A percentile compares a stretch with the other conserved stretches of the same genome.
Evolutionary conservation across 1,284 basidiomycete species (phyloP).

Genomic region (Moniliophthora roreri): DNA sequence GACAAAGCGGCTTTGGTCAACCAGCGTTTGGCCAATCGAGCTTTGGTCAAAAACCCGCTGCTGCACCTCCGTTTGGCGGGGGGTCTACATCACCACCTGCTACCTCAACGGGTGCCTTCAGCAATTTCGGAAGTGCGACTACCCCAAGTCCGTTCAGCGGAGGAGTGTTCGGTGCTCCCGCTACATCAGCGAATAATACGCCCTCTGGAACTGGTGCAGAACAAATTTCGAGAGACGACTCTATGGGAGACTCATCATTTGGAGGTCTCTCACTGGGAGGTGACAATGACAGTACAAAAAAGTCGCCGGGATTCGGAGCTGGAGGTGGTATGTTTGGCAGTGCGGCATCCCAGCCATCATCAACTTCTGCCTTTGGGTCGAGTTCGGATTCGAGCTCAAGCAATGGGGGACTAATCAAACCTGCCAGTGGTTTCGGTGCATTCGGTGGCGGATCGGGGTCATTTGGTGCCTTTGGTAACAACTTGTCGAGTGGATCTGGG

Average conservation of each 20-base stretch:
- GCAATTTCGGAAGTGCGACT: conserved; percentile 17
- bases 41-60: conserved; percentile 21
- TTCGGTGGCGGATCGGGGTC: conserved; percentile 27
- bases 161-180: conserved; percentile 23
- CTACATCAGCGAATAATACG: conserved; percentile 5
- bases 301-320: conserved; percentile 1
- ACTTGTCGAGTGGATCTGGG: background rate
- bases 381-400: conserved; percentile 4
- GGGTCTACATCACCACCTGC: conserved; percentile 8
- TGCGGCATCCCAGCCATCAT: conserved; percentile 10
- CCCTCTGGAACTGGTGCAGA: conserved; percentile 16
- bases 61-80: conserved; percentile 2
- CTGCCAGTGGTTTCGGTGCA: conserved; percentile 29
- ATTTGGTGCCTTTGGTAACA: conserved; percentile 15
- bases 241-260: conserved; percentile 38
- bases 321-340: conserved; percentile 16
- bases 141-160: conserved; percentile 26
- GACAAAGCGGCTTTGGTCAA: conserved; percentile 15
- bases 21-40: conserved; percentile 23
- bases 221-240: conserved; percentile 28
- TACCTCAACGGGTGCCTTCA: conserved; percentile 19
- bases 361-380: conserved; percentile 3
- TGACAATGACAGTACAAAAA: conserved; percentile 14
- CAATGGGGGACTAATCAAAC: conserved; percentile 17
- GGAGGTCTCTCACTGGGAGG: conserved; percentile 36